Conservation (phyloP, 768 basidiomycete genomes). For the Stropharia rugosoannulata region DNA sequence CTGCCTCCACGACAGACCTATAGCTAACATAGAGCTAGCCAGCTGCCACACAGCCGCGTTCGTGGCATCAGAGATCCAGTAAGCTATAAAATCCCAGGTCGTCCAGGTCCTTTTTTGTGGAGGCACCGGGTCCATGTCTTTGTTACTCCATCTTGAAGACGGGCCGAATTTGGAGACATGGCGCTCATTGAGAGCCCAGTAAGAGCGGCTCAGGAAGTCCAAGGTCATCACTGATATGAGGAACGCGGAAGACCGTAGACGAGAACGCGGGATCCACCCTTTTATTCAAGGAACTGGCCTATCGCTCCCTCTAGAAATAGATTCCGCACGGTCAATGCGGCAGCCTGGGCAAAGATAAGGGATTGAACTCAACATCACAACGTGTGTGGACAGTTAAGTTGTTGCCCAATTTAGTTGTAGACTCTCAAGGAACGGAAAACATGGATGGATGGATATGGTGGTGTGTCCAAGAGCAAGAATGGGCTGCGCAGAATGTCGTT, state of each 20-base stretch:
- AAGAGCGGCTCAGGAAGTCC: conserved; percentile 2
- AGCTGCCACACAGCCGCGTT: conserved; percentile 56
- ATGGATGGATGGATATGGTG: background rate
- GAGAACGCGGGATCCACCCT: too few relatives aligned
- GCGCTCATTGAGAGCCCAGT: conserved; percentile 8
- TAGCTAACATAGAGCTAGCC: conserved; percentile 71
- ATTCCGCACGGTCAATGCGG: background rate
- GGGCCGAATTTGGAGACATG: conserved; percentile 44
- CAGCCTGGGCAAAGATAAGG: conserved; percentile 3
- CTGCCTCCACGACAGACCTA: conserved; percentile 75
- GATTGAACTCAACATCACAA: conserved; percentile 2
- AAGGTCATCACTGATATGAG: background rate
- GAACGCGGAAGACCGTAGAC: background rate
- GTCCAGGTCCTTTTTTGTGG: conserved; percentile 62
- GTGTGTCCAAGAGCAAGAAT: background rate
- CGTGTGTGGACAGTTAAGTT: background rate
- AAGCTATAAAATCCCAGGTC: conserved; percentile 63
- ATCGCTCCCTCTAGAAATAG: background rate
- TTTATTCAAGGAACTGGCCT: too few relatives aligned
- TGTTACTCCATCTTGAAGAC: conserved; percentile 62
- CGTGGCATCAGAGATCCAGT: conserved; percentile 56
- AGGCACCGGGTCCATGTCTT: conserved; percentile 78
- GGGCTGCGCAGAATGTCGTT: too few relatives aligned
- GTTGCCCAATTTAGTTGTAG: too few relatives aligned
- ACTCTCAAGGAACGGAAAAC: background rate